Evolutionary conservation across 176 grass and related monocot species (phyloP), one percentile per base, ranked within the genome.

Genomic region (Oryza meyeriana): DNA sequence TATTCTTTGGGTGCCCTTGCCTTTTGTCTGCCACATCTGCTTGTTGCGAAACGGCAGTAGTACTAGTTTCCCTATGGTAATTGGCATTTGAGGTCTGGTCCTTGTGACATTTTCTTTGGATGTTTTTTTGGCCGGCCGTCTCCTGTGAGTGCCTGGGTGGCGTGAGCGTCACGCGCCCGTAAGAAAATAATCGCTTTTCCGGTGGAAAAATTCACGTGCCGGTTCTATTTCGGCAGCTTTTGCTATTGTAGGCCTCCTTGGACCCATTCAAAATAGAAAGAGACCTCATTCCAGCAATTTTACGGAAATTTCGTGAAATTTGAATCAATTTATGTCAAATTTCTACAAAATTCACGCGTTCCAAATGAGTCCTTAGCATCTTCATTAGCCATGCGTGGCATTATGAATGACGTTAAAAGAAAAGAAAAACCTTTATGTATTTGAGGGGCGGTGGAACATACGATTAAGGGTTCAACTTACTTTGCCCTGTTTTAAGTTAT

Each of bases 11-110:
- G 22, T 35, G 29, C 29, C 4, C 78, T 82, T 72, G 12, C 20
- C 62, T 75, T 68, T 86, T 86, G 83, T 77, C 78, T 77, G 83
- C 71, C 82, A 66, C 66, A 29, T 72, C 67, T 72, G 76, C 28
- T 67, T 84, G 70, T 69, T 89, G 71, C 70, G 22, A 12, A 74
- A 61, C 30, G 28, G 20, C n/a, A 52, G 33, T 11, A 1, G 42
- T 52, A n/a, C 18, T 55, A 55, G 50, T n/a, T 17, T 48, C 13
- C 14, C 14, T 18, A 48, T 48, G 45, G 16, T 16, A 48, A 48
- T 48, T 55, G 50, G 50, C 50, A 61, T 22, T 8, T 40, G 38
- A 25, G 38, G 24, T 45, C 12, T 3, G 26, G 34, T 10, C 45
- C 27, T 40, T 72, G 83, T 22, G 28, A 3, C 68, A 0, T 13